Evolutionary conservation across 441 rosid genomes (phyloP).

Genomic region (Erodium chrysanthum): DNA sequence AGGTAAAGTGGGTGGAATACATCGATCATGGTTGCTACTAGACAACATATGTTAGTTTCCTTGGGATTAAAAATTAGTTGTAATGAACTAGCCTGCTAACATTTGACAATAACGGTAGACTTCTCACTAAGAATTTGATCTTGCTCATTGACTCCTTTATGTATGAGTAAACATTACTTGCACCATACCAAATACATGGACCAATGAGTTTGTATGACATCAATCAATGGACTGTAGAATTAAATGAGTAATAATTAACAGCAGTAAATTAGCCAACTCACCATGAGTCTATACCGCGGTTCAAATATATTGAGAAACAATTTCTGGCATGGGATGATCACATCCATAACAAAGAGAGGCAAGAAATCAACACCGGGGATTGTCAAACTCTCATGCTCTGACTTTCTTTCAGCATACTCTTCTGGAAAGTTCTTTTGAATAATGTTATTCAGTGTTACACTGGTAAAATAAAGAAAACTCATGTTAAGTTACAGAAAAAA

Average conservation of each 20-base stretch:
- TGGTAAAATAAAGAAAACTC: constrained; percentile 27
- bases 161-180: not conserved
- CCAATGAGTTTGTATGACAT: not conserved
- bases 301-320: constrained; percentile 80
- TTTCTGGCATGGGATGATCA: constrained; percentile 81
- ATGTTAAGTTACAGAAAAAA: not conserved
- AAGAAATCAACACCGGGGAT: constrained; percentile 66
- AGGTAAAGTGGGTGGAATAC: not conserved
- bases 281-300: constrained; percentile 95
- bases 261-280: constrained; percentile 26
- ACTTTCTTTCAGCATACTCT: constrained; percentile 87
- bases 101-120: not conserved
- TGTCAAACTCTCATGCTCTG: constrained; percentile 61
- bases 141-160: not conserved
- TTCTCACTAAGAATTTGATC: not conserved
- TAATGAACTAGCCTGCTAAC: not conserved
- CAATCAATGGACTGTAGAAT: not conserved
- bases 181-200: not conserved
- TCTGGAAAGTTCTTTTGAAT: constrained; percentile 76
- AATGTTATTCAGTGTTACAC: constrained; percentile 84
- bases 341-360: constrained; percentile 93
- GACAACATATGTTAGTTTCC: not conserved
- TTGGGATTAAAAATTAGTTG: not conserved
- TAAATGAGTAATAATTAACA: constrained; percentile 6
- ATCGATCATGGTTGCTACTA: not conserved